These are phyloP conservation scores for Cyclanthera cordifolia DNA, from an alignment of 306 rosid species.

Conservation along the genomic window DNA sequence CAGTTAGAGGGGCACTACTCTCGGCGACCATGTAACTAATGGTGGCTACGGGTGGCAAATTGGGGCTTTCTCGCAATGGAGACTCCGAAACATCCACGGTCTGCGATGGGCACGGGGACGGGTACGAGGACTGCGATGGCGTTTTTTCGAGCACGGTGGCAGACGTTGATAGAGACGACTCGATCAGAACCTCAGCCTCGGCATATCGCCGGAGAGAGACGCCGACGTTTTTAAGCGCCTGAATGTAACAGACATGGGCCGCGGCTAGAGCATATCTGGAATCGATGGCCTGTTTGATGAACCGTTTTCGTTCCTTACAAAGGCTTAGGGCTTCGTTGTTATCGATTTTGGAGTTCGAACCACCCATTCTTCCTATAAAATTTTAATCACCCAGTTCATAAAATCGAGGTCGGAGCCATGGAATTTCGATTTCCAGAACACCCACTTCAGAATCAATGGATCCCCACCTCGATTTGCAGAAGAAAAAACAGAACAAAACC, in stretches of 20 bases:
- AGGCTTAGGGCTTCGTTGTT: constrained; percentile 66
- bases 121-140: constrained; percentile 79
- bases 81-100: constrained; percentile 55
- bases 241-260: constrained; percentile 63
- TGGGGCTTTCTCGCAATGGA: constrained; percentile 44
- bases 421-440: not conserved
- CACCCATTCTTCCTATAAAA: constrained; percentile 47
- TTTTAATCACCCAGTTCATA: constrained; percentile 16
- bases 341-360: constrained; percentile 53
- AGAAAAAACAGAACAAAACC: not conserved
- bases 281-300: constrained; percentile 71
- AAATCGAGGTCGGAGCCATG: constrained; percentile 9
- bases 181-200: constrained; percentile 66
- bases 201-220: constrained; percentile 67
- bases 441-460: constrained; percentile 1
- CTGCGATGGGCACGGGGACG: constrained; percentile 67
- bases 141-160: constrained; percentile 47
- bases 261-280: constrained; percentile 82
- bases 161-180: constrained; percentile 64
- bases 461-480: not conserved
- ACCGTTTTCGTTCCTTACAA: constrained; percentile 65
- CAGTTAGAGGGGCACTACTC: constrained; percentile 40
- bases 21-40: constrained; percentile 60
- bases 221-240: constrained; percentile 66
- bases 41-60: constrained; percentile 33